phyloP scores from a whole-genome alignment of 306 rosid genomes.

The Cyclanthera cordifolia region DNA sequence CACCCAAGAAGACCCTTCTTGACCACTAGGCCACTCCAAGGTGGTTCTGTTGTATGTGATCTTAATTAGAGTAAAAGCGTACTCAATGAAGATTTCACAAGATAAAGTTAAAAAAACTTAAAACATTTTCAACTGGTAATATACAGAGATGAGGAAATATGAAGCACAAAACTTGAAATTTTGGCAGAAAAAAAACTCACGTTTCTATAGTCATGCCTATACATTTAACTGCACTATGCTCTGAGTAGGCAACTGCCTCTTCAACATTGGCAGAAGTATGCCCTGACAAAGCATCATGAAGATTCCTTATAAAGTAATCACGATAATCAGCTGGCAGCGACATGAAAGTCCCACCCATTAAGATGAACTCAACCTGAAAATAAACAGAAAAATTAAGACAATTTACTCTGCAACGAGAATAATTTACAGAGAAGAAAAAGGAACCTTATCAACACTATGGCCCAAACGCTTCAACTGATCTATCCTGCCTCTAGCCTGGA shows the following conservation, averaged over 20 bases:
- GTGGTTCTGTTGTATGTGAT: background rate
- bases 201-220: constrained; percentile 98
- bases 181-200: constrained; percentile 29
- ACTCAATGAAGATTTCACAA: constrained; percentile 1
- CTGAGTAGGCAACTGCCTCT: constrained; percentile 87
- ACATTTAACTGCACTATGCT: constrained; percentile 84
- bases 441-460: constrained; percentile 95
- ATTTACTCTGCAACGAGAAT: background rate
- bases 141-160: background rate
- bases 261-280: constrained; percentile 94
- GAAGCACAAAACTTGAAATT: background rate
- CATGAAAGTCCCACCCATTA: constrained; percentile 99
- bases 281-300: constrained; percentile 91
- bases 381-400: constrained; percentile 11
- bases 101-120: background rate
- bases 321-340: constrained; percentile 87
- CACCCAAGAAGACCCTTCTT: no score
- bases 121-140: background rate
- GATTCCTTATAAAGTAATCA: constrained; percentile 80
- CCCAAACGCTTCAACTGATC: constrained; percentile 99
- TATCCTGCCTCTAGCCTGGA: constrained; percentile 89
- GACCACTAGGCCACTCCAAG: no score
- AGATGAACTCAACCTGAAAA: constrained; percentile 83
- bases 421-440: background rate
- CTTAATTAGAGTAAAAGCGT: background rate